Evolutionary conservation across 1,284 basidiomycete genomes (phyloP).

Genomic region (Ceratobasidium sp.): DNA sequence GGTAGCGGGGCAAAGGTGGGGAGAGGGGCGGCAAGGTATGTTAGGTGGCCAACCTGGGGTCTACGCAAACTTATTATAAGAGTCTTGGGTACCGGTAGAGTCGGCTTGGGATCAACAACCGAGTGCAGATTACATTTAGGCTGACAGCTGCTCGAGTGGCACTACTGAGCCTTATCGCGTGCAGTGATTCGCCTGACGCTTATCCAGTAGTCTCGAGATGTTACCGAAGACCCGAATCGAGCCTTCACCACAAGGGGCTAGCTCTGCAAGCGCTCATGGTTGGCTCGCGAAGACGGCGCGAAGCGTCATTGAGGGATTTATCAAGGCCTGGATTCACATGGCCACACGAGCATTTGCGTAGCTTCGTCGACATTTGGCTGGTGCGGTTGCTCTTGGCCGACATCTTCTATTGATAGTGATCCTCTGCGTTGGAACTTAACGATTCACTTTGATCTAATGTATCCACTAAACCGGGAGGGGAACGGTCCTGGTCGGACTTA

Average conservation of each 20-base stretch:
- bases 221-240: slow-evolving; percentile 42
- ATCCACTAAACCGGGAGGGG: background rate
- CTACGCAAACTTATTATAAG: slow-evolving; percentile 19
- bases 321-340: slow-evolving; percentile 18
- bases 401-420: slow-evolving; percentile 23
- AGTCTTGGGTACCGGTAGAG: slow-evolving; percentile 12
- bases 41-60: background rate
- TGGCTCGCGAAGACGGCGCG: slow-evolving; percentile 27
- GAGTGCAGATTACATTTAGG: slow-evolving; percentile 15
- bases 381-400: background rate
- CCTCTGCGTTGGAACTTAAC: background rate
- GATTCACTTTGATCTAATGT: slow-evolving; percentile 18
- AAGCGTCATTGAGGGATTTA: slow-evolving; percentile 30
- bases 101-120: slow-evolving; percentile 10
- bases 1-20: slow-evolving; percentile 8
- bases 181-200: slow-evolving; percentile 40
- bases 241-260: slow-evolving; percentile 28
- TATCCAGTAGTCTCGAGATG: slow-evolving; percentile 26
- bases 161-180: slow-evolving; percentile 34
- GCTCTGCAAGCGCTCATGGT: slow-evolving; percentile 17
- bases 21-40: background rate
- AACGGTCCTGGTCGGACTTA: slow-evolving; percentile 27
- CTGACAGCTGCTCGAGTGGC: slow-evolving; percentile 12
- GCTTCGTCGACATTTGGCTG: background rate
- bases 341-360: background rate